phyloP scores from a whole-genome alignment of 768 basidiomycete genomes.

The Serendipita sp. region DNA sequence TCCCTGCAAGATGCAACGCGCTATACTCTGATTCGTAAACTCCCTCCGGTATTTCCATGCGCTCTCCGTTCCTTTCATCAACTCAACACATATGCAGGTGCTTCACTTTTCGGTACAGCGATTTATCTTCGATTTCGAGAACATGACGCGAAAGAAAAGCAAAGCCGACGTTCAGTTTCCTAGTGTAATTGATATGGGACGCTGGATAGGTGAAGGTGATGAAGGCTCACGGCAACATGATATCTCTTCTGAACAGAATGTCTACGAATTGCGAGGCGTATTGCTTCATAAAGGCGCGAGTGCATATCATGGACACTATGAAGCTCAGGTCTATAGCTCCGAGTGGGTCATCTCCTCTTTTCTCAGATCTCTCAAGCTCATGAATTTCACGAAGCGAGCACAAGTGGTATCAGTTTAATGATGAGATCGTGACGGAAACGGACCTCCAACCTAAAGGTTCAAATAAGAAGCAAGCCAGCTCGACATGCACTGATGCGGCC shows the following conservation, averaged over 20 bases:
- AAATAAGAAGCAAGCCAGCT: too few species aligned
- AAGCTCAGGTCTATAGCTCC: constrained; percentile 65
- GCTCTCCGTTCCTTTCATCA: constrained; percentile 7
- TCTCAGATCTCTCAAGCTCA: constrained; percentile 7
- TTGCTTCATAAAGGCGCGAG: constrained; percentile 82
- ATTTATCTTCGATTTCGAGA: constrained; percentile 73
- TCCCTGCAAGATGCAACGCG: constrained; percentile 64
- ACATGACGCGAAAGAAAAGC: constrained; percentile 74
- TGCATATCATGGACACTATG: constrained; percentile 84
- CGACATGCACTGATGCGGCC: constrained; percentile 29
- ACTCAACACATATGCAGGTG: constrained; percentile 19
- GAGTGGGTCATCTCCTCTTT: constrained; percentile 29
- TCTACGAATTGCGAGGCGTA: constrained; percentile 77
- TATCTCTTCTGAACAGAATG: constrained; percentile 15
- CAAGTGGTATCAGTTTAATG: constrained; percentile 87
- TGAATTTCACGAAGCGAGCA: constrained; percentile 28
- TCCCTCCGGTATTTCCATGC: constrained; percentile 43
- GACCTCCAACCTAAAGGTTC: too few species aligned
- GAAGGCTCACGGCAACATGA: background rate
- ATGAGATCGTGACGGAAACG: constrained; percentile 62
- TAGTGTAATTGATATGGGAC: constrained; percentile 50
- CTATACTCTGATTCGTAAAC: constrained; percentile 45
- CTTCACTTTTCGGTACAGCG: constrained; percentile 84
- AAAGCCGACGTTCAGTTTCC: constrained; percentile 75
- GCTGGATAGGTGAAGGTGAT: constrained; percentile 26